Evolutionary conservation across 192 early-diverging fungal genomes (phyloP), one percentile per base, ranked within the genome.

Genomic region (Gigaspora rosea): DNA sequence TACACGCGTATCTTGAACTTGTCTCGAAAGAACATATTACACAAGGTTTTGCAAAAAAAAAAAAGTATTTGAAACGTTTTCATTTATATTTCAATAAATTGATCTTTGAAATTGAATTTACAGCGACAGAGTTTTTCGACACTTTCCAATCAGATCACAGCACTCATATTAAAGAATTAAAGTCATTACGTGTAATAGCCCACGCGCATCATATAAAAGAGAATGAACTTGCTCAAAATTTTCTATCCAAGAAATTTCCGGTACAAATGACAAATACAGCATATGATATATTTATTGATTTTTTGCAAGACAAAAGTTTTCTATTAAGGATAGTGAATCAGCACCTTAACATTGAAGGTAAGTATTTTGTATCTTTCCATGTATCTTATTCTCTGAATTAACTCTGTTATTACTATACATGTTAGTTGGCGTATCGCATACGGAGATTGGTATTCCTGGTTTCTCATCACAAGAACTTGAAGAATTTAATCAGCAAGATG

Each of bases 271-370:
- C 93, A 57, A 85, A 90, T 13, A 95, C 94, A 15, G 92, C 95
- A 1, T 94, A 93, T 76, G 94, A 95, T 82, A 89, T 99, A 22
- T 88, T 98, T 67, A 79, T 98, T 64, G 88, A 91, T 70, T 98
- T 94, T 80, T 82, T 99, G 77, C 94, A 97, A 82, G 96, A 93
- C 65, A 93, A 92, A 66, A 93, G 93, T 79, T 83, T 96, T 54
- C 75, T 99, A 57, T 89, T 97, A 77, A 86, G 95, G 79, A 88
- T 98, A 33, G 90, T 97, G 56, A 97, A 99, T 81, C 94, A 97
- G 83, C 90, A 97, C 71, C 66, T 98, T 32, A 91, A 92, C 72
- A 96, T 99, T 35, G 82, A 90, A 78, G 89, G 85, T 85, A 77
- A 62, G 50, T 57, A 6, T 18, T 47, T 16, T 65, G 27, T 16